These are phyloP conservation scores for Rhynchosporium graminicola DNA, from an alignment of 2,329 filamentous ascomycete genomes.

Conservation along the genomic window DNA sequence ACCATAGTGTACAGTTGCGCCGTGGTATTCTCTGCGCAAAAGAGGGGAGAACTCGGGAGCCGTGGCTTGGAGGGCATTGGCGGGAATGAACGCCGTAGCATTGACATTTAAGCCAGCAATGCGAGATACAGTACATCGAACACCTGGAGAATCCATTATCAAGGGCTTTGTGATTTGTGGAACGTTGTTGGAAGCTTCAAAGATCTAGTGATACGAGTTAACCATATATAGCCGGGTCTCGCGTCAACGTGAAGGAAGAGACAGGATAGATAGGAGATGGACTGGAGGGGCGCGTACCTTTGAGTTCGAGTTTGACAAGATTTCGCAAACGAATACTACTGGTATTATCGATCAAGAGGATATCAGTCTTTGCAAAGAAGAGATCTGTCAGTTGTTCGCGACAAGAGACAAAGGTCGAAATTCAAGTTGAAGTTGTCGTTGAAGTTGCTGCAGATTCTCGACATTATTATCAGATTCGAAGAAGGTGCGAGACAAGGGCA, in stretches of 20 bases:
- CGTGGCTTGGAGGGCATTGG: background rate
- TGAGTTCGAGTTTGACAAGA: background rate
- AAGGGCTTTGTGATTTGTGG: background rate
- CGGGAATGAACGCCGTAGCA: background rate
- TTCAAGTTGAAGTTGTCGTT: no score
- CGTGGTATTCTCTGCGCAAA: background rate
- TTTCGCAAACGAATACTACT: background rate
- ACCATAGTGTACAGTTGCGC: constrained; percentile 5
- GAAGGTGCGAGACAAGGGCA: no score
- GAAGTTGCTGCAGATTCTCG: no score
- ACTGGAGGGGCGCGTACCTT: background rate
- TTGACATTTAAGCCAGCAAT: background rate
- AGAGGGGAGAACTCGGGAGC: background rate
- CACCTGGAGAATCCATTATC: background rate
- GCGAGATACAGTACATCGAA: background rate
- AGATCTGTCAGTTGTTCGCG: background rate
- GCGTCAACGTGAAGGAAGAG: background rate
- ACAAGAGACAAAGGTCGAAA: no score
- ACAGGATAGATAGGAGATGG: background rate
- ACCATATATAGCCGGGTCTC: background rate
- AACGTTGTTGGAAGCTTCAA: background rate
- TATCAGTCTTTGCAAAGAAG: background rate
- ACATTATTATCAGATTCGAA: no score
- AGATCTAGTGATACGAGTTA: background rate
- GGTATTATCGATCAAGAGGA: background rate